Evolutionary conservation across 371 early-diverging fungal genomes (phyloP), one percentile per base, ranked within the genome.

Genomic region (Chytridiales sp.): DNA sequence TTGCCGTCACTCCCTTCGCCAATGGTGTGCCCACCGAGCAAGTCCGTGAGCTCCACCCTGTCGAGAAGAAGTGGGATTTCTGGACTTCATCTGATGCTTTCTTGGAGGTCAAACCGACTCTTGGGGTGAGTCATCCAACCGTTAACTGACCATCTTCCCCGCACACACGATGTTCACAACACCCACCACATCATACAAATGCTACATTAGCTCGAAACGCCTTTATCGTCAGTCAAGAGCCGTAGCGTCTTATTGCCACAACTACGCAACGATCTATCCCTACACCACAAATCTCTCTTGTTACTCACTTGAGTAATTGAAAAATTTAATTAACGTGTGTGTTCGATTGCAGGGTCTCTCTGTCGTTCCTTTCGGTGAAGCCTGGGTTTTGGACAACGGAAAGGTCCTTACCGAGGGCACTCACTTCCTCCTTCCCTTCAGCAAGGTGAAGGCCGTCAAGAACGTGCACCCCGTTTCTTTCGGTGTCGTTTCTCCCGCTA

Each of bases 11-110:
- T 47, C 47, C 67, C 43, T 78, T 75, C 56, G 61, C 64, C 50
- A 70, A 75, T 53, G 79, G 79, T 35, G 64, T 78, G 8, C 79
- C 79, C 32, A 63, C 54, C 21, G 66, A 73, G 56, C 75, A 74
- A 53, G 75, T 75, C 47, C 75, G 79, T 49, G 76, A 71, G 48
- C 68, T 78, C 27, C 52, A 58, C 19, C 66, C 69, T 1, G 59
- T 56, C 39, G 79, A 78, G 59, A 73, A 75, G 71, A 64, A 66
- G 42, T 78, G 79, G 79, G 79, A 78, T 59, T 78, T 78, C 62
- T 78, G 79, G 79, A 75, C 79, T 30, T 70, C 79, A 42, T 66
- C 66, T 27, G 70, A 72, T 36, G 74, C 76, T 36, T 75, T 75
- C 62, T 50, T 55, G 41, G 64, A 46, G 31, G 47, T 50, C 30